Conservation (phyloP, 179 eudicot genomes). For the Sideroxylon spinosum region DNA sequence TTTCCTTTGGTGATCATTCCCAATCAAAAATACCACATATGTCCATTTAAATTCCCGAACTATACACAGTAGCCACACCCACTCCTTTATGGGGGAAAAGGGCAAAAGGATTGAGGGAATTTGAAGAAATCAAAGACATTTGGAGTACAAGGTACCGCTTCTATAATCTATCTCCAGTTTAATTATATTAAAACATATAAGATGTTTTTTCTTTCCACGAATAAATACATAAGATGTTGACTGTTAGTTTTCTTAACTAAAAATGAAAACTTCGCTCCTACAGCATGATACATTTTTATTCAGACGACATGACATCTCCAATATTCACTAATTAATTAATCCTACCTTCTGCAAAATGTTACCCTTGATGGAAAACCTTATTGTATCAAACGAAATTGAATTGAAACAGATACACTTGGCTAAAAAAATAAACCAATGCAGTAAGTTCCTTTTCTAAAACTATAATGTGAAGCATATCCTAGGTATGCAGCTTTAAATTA, state of each 20-base stretch:
- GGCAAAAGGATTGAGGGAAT: background rate
- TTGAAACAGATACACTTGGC: background rate
- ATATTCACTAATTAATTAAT: background rate
- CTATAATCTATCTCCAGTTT: background rate
- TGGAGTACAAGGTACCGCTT: background rate
- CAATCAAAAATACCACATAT: background rate
- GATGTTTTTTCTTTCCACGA: too few relatives aligned
- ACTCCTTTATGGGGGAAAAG: background rate
- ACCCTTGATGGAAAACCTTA: background rate
- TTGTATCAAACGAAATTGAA: background rate
- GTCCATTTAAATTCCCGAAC: background rate
- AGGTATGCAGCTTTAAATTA: conserved; percentile 4
- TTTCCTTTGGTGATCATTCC: background rate
- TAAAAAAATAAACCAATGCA: background rate
- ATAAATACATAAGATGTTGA: background rate
- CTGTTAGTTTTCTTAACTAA: background rate
- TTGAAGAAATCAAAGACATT: background rate
- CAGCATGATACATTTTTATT: background rate
- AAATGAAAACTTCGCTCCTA: background rate
- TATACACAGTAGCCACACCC: too few relatives aligned
- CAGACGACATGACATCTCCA: background rate
- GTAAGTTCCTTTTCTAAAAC: background rate
- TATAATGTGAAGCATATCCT: background rate
- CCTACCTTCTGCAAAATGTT: background rate
- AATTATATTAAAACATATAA: too few relatives aligned